These are phyloP conservation scores for Peronospora belbahrii DNA, from an alignment of 352 stramenopile species.

Conservation along the genomic window DNA sequence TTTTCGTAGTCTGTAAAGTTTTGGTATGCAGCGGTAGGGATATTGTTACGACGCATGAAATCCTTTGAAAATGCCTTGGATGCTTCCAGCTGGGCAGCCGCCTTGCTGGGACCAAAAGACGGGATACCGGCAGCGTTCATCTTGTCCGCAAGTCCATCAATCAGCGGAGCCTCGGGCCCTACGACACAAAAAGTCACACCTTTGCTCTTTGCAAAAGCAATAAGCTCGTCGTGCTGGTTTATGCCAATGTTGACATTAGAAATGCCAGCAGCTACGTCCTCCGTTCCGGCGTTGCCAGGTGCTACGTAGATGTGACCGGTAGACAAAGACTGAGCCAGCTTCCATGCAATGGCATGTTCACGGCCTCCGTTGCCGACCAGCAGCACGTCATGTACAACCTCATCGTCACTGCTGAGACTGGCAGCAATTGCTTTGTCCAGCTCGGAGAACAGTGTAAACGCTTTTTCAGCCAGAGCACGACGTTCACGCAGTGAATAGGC, in stretches of 20 bases:
- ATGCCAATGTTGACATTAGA: constrained; percentile 73
- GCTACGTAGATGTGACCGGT: constrained; percentile 82
- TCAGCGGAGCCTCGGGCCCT: constrained; percentile 94
- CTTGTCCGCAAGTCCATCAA: constrained; percentile 94
- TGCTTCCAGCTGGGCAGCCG: constrained; percentile 94
- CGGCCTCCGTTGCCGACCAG: constrained; percentile 89
- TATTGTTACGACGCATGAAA: constrained; percentile 96
- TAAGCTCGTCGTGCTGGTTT: constrained; percentile 52
- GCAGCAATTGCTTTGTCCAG: constrained; percentile 61
- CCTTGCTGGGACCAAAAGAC: constrained; percentile 93
- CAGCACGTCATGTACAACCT: constrained; percentile 80
- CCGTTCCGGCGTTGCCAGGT: constrained; percentile 88
- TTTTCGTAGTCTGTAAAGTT: constrained; percentile 93
- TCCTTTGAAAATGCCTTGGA: constrained; percentile 99
- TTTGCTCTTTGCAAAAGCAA: constrained; percentile 81
- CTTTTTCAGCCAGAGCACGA: constrained; percentile 66
- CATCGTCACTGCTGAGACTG: constrained; percentile 44
- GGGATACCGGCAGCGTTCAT: constrained; percentile 88
- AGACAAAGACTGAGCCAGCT: constrained; percentile 79
- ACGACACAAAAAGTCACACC: constrained; percentile 94
- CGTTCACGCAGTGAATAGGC: constrained; percentile 66
- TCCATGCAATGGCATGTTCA: constrained; percentile 93
- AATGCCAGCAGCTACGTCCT: constrained; percentile 35
- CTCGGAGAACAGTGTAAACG: constrained; percentile 65
- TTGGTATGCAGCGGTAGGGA: constrained; percentile 95